phyloP scores from a whole-genome alignment of 164 flowering plant genomes.

The Houttuynia cordata region DNA sequence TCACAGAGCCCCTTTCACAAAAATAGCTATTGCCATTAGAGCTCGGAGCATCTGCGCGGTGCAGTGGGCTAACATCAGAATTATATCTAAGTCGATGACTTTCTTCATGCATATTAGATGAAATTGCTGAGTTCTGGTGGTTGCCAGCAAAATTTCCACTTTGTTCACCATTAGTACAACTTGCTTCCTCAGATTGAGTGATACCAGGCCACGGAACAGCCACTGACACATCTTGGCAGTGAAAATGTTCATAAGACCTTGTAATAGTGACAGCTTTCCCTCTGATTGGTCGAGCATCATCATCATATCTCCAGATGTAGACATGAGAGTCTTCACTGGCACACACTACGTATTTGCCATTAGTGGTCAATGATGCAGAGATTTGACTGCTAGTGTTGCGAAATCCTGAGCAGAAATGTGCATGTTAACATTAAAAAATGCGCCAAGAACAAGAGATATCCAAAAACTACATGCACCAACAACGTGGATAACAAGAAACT shows the following conservation, averaged over 20 bases:
- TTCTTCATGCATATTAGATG: background rate
- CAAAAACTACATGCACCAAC: background rate
- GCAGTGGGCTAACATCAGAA: conserved; percentile 29
- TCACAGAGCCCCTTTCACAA: conserved; percentile 52
- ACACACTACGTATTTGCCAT: conserved; percentile 76
- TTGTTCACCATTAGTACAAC: conserved; percentile 18
- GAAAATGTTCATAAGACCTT: conserved; percentile 80
- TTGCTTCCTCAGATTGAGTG: conserved; percentile 26
- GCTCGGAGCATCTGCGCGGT: conserved; percentile 33
- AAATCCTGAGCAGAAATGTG: conserved; percentile 40
- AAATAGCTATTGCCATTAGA: conserved; percentile 44
- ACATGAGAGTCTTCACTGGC: conserved; percentile 97
- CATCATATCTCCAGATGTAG: conserved; percentile 83
- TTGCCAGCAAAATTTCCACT: conserved; percentile 31
- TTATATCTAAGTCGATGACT: background rate
- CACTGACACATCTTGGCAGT: conserved; percentile 76
- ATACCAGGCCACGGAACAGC: conserved; percentile 97
- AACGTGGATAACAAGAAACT: background rate
- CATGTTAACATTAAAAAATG: background rate
- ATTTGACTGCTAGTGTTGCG: conserved; percentile 92
- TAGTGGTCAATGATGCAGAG: conserved; percentile 66
- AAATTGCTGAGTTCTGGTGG: conserved; percentile 39
- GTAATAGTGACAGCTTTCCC: conserved; percentile 63
- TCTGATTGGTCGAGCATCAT: conserved; percentile 58
- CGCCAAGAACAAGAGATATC: background rate